phyloP scores from a whole-genome alignment of 495 filamentous ascomycete species.

The Aspergillus asperescens region DNA sequence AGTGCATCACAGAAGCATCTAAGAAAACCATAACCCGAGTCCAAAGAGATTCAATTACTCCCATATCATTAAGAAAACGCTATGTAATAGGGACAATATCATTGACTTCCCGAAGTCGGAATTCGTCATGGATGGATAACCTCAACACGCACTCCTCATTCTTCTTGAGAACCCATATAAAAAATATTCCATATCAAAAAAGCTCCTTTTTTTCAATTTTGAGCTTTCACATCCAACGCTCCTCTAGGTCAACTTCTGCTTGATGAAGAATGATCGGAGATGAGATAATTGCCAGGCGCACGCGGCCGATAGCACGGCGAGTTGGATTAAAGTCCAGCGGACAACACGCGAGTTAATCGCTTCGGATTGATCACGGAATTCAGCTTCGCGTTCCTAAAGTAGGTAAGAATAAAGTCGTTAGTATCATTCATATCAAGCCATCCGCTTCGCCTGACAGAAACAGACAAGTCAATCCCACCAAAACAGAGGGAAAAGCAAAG shows the following conservation, averaged over 20 bases:
- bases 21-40: neutral
- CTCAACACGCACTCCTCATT: neutral
- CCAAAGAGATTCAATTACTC: neutral
- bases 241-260: constrained; percentile 84
- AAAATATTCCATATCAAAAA: no score
- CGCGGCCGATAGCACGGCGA: constrained; percentile 79
- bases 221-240: neutral
- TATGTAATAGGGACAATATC: constrained; percentile 11
- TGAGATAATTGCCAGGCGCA: constrained; percentile 98
- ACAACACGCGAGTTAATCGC: constrained; percentile 88
- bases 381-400: constrained; percentile 93
- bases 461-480: no score
- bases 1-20: no score
- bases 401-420: neutral
- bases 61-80: constrained; percentile 10
- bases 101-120: constrained; percentile 6
- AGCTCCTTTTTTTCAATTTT: neutral
- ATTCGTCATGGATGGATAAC: neutral
- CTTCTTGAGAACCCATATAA: neutral
- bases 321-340: constrained; percentile 87
- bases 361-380: constrained; percentile 97
- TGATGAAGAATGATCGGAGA: constrained; percentile 96
- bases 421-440: neutral
- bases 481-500: neutral
- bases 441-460: no score